These are phyloP conservation scores for Camellia sinensis DNA, from an alignment of 148 eudicot genomes.

Conservation along the genomic window DNA sequence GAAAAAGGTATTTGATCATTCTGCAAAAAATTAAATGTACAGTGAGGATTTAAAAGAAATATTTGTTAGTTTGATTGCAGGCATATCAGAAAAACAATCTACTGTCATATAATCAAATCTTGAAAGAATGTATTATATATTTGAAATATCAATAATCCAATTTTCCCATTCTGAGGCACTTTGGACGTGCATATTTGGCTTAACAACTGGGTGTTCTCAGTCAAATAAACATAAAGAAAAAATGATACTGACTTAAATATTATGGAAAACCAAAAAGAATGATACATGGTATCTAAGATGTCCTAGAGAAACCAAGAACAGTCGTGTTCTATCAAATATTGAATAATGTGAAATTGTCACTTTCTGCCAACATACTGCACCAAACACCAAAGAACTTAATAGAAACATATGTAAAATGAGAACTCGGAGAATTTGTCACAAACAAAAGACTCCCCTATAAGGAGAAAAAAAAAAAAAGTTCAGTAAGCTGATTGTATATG, in stretches of 20 bases:
- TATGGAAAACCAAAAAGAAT: too few species aligned
- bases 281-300: too few species aligned
- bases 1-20: neutral
- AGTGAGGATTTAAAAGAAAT: neutral
- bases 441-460: too few species aligned
- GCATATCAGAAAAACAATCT: neutral
- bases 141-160: neutral
- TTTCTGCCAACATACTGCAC: too few species aligned
- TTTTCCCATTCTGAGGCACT: neutral
- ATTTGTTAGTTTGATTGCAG: neutral
- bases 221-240: neutral
- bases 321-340: too few species aligned
- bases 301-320: too few species aligned
- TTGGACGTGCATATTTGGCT: neutral
- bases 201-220: neutral
- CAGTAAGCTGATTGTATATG: too few species aligned
- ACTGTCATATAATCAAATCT: neutral
- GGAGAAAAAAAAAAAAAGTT: too few species aligned
- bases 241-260: neutral
- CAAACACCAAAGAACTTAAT: too few species aligned
- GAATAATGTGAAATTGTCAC: too few species aligned
- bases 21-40: neutral
- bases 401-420: too few species aligned
- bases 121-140: neutral
- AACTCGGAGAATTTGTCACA: too few species aligned